phyloP scores from a whole-genome alignment of 2,329 filamentous ascomycete species.

The Arthroderma sp. region DNA sequence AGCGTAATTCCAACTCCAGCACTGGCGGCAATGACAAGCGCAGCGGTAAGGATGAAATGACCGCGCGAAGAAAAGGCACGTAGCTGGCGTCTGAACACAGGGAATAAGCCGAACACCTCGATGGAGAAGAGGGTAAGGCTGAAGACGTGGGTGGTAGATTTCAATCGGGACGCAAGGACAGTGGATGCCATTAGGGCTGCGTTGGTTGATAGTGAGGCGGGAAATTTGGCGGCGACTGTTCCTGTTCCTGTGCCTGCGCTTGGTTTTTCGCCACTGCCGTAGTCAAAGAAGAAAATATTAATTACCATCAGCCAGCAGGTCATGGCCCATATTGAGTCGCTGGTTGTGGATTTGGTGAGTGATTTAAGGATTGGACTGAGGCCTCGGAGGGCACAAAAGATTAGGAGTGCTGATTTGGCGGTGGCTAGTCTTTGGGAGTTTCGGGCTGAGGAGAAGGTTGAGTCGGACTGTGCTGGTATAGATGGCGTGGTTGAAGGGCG shows the following conservation, averaged over 20 bases:
- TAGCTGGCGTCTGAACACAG: slow-evolving; percentile 87
- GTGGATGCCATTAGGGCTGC: slow-evolving; percentile 94
- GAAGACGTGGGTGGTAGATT: slow-evolving; percentile 87
- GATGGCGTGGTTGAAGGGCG: background rate
- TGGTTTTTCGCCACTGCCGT: slow-evolving; percentile 46
- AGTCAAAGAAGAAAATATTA: slow-evolving; percentile 98
- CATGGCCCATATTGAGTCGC: slow-evolving; percentile 95
- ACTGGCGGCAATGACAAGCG: slow-evolving; percentile 66
- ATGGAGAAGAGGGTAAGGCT: slow-evolving; percentile 91
- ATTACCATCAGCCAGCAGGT: slow-evolving; percentile 84
- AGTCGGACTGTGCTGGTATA: slow-evolving; percentile 20
- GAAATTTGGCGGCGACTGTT: slow-evolving; percentile 35
- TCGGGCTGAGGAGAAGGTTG: slow-evolving; percentile 35
- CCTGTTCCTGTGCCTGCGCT: slow-evolving; percentile 18
- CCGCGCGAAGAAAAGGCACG: slow-evolving; percentile 69
- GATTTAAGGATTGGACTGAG: slow-evolving; percentile 93
- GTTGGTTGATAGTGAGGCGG: slow-evolving; percentile 70
- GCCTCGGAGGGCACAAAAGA: slow-evolving; percentile 83
- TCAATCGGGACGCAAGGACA: slow-evolving; percentile 77
- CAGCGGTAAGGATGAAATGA: slow-evolving; percentile 61
- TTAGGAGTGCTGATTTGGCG: slow-evolving; percentile 80
- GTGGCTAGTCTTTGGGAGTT: slow-evolving; percentile 59
- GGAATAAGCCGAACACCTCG: slow-evolving; percentile 91
- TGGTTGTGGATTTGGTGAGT: slow-evolving; percentile 81
- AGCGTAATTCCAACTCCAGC: slow-evolving; percentile 57